Evolutionary conservation across 805 yeast genomes (phyloP), one percentile per base, ranked within the genome.

Genomic region (Wickerhamiella musiphila): DNA sequence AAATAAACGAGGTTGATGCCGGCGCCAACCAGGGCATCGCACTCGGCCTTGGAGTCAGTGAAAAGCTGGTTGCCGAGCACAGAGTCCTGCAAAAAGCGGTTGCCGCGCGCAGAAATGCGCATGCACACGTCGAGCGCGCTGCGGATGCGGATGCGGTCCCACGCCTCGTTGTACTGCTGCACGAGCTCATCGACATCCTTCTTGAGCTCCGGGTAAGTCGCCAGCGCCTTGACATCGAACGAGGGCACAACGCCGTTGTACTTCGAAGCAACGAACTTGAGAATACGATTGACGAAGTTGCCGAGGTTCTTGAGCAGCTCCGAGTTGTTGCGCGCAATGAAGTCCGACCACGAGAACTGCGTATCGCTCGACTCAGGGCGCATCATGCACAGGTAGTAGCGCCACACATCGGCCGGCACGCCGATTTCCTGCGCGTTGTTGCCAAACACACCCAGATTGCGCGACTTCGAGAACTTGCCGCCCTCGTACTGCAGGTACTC

Each of bases 361-460:
- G 98, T 75, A 57, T 90, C 99, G 30, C 92, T 73, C 26, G 83
- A 65, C 63, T 90, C 99, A 20, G 99, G 99, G 56, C 99, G 73
- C 21, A 84, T 72, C 28, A 83, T 69, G 3, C 93, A 77, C 53
- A 90, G 66, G 57, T 90, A 90, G 58, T 86, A 90, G 66, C 99
- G 74, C 98, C 98, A 90, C 25, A 90, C 95, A 27, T 93, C 77
- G 28, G 95, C 73, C 3, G 92, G 63, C 21, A 90, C 57, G 24
- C 94, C 94, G 23, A 93, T 79, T 23, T 79, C 94, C 58, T 82
- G 72, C 26, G 96, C 99, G 51, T 81, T 84, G 60, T 86, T 86
- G 52, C 99, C 99, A 51, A 90, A 90, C 27, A 90, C 99, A 58
- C 99, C 99, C 39, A 86, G 68, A 45, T 90, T 90, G 60, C 98